These are phyloP conservation scores for Colletotrichum limetticola DNA, from an alignment of 2,329 filamentous ascomycete genomes.

Conservation along the genomic window DNA sequence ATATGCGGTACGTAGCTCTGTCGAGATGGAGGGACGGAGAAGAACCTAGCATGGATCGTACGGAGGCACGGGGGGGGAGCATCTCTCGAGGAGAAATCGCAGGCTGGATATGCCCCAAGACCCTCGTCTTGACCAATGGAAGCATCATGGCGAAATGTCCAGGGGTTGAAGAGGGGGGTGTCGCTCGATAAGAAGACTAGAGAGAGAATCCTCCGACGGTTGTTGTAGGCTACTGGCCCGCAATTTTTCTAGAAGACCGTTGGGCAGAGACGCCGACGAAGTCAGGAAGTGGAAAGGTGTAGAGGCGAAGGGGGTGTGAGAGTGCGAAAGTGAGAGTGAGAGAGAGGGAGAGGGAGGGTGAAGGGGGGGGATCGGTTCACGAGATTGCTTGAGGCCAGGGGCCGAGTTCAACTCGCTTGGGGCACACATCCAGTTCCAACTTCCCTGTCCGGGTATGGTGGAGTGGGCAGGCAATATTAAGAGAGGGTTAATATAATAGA, in stretches of 20 bases:
- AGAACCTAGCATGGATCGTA: slow-evolving; percentile 38
- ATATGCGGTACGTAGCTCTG: slow-evolving; percentile 39
- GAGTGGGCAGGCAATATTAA: slow-evolving; percentile 33
- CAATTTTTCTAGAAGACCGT: slow-evolving; percentile 59
- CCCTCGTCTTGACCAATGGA: slow-evolving; percentile 41
- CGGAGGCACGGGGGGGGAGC: slow-evolving; percentile 39
- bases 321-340: slow-evolving; percentile 35
- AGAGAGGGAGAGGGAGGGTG: slow-evolving; percentile 43
- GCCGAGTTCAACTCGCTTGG: slow-evolving; percentile 47
- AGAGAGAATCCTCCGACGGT: slow-evolving; percentile 58
- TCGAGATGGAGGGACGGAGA: slow-evolving; percentile 47
- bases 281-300: slow-evolving; percentile 53
- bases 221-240: slow-evolving; percentile 51
- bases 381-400: slow-evolving; percentile 56
- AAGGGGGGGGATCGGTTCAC: slow-evolving; percentile 54
- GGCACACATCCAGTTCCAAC: slow-evolving; percentile 25
- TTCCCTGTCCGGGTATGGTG: slow-evolving; percentile 35
- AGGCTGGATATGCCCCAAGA: slow-evolving; percentile 33
- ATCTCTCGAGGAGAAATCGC: slow-evolving; percentile 34
- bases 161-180: slow-evolving; percentile 40
- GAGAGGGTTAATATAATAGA: slow-evolving; percentile 36
- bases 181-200: slow-evolving; percentile 52
- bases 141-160: not conserved
- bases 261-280: slow-evolving; percentile 54
- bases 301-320: slow-evolving; percentile 40